Evolutionary conservation across 2,329 filamentous ascomycete genomes (phyloP), one percentile per base, ranked within the genome.

Genomic region (Trichoderma sp.): DNA sequence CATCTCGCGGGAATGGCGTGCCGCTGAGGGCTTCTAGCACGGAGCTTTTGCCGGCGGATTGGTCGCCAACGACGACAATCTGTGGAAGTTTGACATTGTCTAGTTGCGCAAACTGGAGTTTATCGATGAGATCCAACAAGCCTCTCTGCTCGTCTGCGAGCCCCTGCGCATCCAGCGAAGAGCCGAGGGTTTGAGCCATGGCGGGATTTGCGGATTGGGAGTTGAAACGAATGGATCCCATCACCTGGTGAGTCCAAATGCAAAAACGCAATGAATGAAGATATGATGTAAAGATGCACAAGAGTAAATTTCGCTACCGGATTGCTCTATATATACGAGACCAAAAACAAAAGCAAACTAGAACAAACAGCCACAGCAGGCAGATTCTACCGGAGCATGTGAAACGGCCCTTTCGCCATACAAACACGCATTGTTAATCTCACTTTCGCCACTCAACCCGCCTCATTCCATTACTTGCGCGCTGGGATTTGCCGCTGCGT

Each of bases 31-130:
- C 87, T 73, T 89, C 87, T 2, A 90, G 82, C 1, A 89, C 86
- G 5, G 87, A 89, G 72, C 85, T 88, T 76, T 90, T 90, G 24
- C 88, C 88, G 6, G 87, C 85, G 1, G 87, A 89, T 76, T 90
- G 87, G 75, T 90, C 87, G 35, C 88, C 88, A 40, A 88, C 88
- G 29, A 90, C 87, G 58, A 90, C 87, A 43, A 90, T 86, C 74
- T 90, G 87, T 0, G 87, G 87, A 0, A 89, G 80, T 58, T 83
- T 82, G 73, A 86, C 79, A 75, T 85, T 83, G 74, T 87, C 80
- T 75, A 86, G 77, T 75, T 87, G 81, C 71, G 82, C 78, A 76
- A 85, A 82, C 75, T 85, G 82, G n/a, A 89, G 81, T 67, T 84
- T 83, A 70, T 87, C 85, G 68, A 89, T 83, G 59, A 86, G 83